Conservation (phyloP, 1,139 yeast genomes). For the Candida gigantensis region DNA sequence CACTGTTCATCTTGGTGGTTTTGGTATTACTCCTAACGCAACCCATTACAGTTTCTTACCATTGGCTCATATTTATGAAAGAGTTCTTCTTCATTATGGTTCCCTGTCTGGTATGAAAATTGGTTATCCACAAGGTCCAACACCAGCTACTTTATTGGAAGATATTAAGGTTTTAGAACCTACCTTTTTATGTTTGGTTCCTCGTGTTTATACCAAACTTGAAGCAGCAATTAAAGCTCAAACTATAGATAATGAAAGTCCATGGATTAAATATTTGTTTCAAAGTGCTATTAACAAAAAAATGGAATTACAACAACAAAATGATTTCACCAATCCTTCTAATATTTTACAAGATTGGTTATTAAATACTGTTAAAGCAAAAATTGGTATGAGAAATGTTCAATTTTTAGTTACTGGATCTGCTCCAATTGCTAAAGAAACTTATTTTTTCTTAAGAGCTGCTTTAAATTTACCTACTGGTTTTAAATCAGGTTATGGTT, state of each 20-base stretch:
- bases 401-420: constrained; percentile 34
- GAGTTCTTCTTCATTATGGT: constrained; percentile 29
- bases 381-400: constrained; percentile 39
- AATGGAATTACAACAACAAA: constrained; percentile 27
- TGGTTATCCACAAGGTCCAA: constrained; percentile 43
- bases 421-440: constrained; percentile 45
- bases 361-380: constrained; percentile 26
- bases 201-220: constrained; percentile 39
- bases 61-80: constrained; percentile 66
- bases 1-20: constrained; percentile 22
- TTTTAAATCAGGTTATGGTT: constrained; percentile 45
- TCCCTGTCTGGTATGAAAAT: constrained; percentile 31
- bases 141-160: constrained; percentile 40
- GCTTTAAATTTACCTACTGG: constrained; percentile 32
- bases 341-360: constrained; percentile 36
- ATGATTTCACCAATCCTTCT: constrained; percentile 13
- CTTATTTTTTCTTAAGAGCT: constrained; percentile 42
- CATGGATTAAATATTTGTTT: constrained; percentile 25
- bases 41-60: constrained; percentile 23
- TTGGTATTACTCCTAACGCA: constrained; percentile 14
- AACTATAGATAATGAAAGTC: constrained; percentile 42
- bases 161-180: constrained; percentile 40
- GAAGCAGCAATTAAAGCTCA: constrained; percentile 49
- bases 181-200: constrained; percentile 37
- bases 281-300: constrained; percentile 32